A percentile compares a stretch with the other conserved stretches of the same genome.
Conservation (phyloP, 306 rosid genomes). For the Fragaria ananassa region DNA sequence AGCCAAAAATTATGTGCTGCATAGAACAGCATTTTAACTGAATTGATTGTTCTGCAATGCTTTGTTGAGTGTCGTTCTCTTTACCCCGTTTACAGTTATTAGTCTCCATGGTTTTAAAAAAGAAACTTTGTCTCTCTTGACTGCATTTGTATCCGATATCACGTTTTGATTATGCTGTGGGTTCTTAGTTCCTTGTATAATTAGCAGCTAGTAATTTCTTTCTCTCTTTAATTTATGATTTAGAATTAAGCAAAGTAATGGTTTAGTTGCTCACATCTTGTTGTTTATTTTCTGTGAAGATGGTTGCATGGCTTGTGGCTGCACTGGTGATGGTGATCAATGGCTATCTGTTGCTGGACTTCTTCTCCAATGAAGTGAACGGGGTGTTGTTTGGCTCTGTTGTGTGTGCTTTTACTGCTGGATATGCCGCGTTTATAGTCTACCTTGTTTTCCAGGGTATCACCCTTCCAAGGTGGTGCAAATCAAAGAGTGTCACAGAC, state of each 20-base stretch:
- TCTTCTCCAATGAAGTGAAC: conserved; percentile 67
- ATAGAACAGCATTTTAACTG: background rate
- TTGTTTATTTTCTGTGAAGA: conserved; percentile 41
- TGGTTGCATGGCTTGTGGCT: conserved; percentile 83
- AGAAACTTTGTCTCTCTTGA: background rate
- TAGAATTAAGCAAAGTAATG: background rate
- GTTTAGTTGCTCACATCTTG: conserved; percentile 6
- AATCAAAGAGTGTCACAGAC: conserved; percentile 35
- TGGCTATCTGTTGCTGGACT: conserved; percentile 79
- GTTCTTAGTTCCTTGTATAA: background rate
- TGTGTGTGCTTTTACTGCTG: conserved; percentile 47
- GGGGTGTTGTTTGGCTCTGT: conserved; percentile 39
- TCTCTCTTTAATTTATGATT: background rate
- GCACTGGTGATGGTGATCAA: conserved; percentile 84
- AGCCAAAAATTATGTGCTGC: background rate
- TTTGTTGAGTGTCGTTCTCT: background rate
- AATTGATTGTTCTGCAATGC: background rate
- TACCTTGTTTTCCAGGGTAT: conserved; percentile 61
- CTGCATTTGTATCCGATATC: background rate
- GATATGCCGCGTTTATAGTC: conserved; percentile 60
- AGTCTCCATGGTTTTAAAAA: background rate
- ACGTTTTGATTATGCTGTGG: background rate
- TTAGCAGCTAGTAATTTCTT: background rate
- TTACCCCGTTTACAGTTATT: background rate
- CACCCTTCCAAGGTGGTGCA: conserved; percentile 42